These are phyloP conservation scores for Rhizopogon salebrosus DNA, from an alignment of 768 basidiomycete genomes.

Conservation along the genomic window DNA sequence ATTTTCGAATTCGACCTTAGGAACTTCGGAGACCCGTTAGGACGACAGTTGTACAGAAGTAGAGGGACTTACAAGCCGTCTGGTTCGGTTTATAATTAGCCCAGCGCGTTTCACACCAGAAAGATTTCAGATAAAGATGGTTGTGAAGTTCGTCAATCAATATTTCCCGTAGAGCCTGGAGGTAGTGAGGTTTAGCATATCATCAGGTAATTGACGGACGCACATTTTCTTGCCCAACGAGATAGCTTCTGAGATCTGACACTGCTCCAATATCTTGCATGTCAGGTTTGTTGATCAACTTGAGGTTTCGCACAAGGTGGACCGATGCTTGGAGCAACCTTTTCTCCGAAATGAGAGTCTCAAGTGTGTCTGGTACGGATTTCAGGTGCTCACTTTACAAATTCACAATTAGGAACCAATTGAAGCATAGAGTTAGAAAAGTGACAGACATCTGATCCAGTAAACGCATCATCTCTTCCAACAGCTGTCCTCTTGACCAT, in stretches of 20 bases:
- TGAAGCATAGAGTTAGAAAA: background rate
- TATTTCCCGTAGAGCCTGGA: slow-evolving; percentile 85
- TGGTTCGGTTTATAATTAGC: slow-evolving; percentile 78
- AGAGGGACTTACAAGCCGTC: slow-evolving; percentile 53
- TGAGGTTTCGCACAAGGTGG: slow-evolving; percentile 81
- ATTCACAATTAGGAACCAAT: slow-evolving; percentile 11
- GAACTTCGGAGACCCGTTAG: slow-evolving; percentile 38
- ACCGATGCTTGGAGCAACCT: slow-evolving; percentile 84
- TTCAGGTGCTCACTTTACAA: slow-evolving; percentile 77
- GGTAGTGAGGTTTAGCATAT: slow-evolving; percentile 5
- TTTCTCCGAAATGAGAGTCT: slow-evolving; percentile 95
- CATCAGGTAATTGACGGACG: slow-evolving; percentile 25
- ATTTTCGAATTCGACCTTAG: slow-evolving; percentile 59
- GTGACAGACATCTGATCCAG: slow-evolving; percentile 83
- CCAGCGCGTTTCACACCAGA: slow-evolving; percentile 96
- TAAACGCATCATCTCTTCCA: slow-evolving; percentile 94
- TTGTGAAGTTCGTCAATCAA: slow-evolving; percentile 92
- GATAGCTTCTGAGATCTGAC: slow-evolving; percentile 80
- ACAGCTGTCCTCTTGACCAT: slow-evolving; percentile 82
- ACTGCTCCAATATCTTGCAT: slow-evolving; percentile 96
- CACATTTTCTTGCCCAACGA: slow-evolving; percentile 82
- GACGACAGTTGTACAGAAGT: slow-evolving; percentile 3
- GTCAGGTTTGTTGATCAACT: slow-evolving; percentile 86
- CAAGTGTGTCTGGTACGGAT: slow-evolving; percentile 85
- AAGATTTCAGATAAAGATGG: slow-evolving; percentile 95